Evolutionary conservation across 1,284 basidiomycete genomes (phyloP).

Genomic region (Ganoderma boninense): DNA sequence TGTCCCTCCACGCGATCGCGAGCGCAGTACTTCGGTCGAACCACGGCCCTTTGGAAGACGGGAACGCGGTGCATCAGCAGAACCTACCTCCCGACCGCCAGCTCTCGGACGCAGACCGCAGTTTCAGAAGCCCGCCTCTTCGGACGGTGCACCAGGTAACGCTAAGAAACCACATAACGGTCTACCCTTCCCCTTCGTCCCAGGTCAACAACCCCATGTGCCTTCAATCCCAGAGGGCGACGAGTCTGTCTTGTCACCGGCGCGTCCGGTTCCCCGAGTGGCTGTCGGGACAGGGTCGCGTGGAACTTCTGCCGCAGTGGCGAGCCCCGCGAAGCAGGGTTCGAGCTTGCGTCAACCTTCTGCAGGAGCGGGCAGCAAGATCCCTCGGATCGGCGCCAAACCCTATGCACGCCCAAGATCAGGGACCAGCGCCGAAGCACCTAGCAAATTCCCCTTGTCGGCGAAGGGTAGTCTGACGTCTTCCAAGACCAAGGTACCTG

Average conservation of each 20-base stretch:
- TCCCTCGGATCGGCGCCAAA: conserved; percentile 72
- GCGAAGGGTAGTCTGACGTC: conserved; percentile 5
- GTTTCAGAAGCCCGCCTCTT: conserved; percentile 28
- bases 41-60: conserved; percentile 40
- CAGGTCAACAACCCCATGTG: conserved; percentile 20
- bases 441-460: conserved; percentile 22
- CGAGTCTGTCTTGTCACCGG: conserved; percentile 28
- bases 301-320: conserved; percentile 1
- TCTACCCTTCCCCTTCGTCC: conserved; percentile 36
- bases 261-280: neutral
- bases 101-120: conserved; percentile 20
- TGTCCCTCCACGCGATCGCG: conserved; percentile 23
- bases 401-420: conserved; percentile 58
- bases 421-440: conserved; percentile 2
- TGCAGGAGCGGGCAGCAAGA: conserved; percentile 61
- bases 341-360: conserved; percentile 62
- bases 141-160: conserved; percentile 21
- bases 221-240: conserved; percentile 40
- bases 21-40: conserved; percentile 47
- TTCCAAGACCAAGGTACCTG: neutral
- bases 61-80: conserved; percentile 41
- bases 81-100: conserved; percentile 26
- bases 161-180: conserved; percentile 9
- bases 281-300: neutral
- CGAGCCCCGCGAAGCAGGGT: conserved; percentile 36